Percentiles rank a stretch among this genome's conserved stretches.
Evolutionary conservation across 2,329 filamentous ascomycete genomes (phyloP).

Genomic region (Triangularia verruculosa): DNA sequence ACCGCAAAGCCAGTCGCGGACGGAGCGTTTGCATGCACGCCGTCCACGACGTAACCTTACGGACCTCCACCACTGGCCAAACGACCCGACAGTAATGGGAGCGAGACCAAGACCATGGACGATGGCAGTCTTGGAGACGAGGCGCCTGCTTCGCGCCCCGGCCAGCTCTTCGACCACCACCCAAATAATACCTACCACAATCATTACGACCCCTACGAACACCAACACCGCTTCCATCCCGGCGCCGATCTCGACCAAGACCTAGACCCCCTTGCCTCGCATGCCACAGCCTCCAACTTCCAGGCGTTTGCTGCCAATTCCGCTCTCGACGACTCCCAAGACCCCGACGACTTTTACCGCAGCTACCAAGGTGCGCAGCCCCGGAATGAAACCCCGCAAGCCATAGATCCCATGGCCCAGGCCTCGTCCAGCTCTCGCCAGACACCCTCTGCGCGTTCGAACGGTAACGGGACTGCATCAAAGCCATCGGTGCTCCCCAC

Average conservation of each 20-base stretch:
- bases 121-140: constrained; percentile 26
- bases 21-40: constrained; percentile 17
- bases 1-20: constrained; percentile 40
- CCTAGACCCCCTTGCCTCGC: constrained; percentile 30
- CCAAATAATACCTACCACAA: constrained; percentile 11
- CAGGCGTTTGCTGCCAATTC: constrained; percentile 36
- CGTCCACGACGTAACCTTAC: constrained; percentile 11
- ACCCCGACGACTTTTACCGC: constrained; percentile 57
- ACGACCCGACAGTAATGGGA: constrained; percentile 4
- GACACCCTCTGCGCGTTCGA: constrained; percentile 43
- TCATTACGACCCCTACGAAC: constrained; percentile 6
- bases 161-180: constrained; percentile 20
- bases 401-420: constrained; percentile 41
- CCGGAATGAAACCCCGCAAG: constrained; percentile 22
- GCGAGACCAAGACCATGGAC: constrained; percentile 26
- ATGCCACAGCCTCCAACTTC: constrained; percentile 37
- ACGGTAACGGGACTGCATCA: constrained; percentile 48
- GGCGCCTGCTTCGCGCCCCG: constrained; percentile 27
- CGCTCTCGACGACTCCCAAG: constrained; percentile 38
- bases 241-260: constrained; percentile 2
- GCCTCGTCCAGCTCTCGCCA: constrained; percentile 41
- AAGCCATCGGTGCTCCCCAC: constrained; percentile 40
- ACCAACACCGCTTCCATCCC: constrained; percentile 11
- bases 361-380: constrained; percentile 43
- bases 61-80: background rate